Evolutionary conservation across 2,329 filamentous ascomycete species (phyloP).

Genomic region (Colletotrichum sp.): DNA sequence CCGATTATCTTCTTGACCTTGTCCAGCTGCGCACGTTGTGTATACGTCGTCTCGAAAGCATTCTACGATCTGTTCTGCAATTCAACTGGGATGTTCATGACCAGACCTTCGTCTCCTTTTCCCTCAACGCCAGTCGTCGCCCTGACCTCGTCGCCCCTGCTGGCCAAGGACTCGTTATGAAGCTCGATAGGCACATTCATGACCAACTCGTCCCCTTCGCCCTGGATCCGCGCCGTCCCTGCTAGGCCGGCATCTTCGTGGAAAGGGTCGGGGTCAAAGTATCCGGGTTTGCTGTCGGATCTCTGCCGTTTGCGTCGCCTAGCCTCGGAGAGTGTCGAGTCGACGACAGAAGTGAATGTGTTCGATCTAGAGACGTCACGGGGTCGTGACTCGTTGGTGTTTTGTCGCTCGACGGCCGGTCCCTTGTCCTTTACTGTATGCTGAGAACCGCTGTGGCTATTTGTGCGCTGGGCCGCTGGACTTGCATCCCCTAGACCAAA

Average conservation of each 20-base stretch:
- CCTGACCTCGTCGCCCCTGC: background rate
- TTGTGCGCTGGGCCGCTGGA: background rate
- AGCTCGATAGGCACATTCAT: slow-evolving; percentile 18
- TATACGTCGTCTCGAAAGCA: background rate
- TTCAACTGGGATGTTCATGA: slow-evolving; percentile 17
- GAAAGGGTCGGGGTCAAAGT: slow-evolving; percentile 8
- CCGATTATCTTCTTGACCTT: background rate
- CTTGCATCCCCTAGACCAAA: background rate
- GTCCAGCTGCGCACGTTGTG: background rate
- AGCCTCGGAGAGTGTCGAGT: background rate
- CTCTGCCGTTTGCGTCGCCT: background rate
- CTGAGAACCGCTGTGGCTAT: background rate
- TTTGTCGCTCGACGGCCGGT: background rate
- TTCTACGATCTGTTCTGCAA: background rate
- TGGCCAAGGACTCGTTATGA: background rate
- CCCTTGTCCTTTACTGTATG: background rate
- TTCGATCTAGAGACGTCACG: background rate
- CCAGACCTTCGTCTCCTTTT: background rate
- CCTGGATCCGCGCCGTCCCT: background rate
- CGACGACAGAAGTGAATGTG: background rate
- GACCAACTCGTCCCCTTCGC: background rate
- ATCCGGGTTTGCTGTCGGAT: slow-evolving; percentile 9
- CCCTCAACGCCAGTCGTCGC: background rate
- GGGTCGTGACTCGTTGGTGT: background rate
- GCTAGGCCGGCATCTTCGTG: no score